These are phyloP conservation scores for Lepiota venenata DNA, from an alignment of 768 basidiomycete genomes.

Conservation along the genomic window DNA sequence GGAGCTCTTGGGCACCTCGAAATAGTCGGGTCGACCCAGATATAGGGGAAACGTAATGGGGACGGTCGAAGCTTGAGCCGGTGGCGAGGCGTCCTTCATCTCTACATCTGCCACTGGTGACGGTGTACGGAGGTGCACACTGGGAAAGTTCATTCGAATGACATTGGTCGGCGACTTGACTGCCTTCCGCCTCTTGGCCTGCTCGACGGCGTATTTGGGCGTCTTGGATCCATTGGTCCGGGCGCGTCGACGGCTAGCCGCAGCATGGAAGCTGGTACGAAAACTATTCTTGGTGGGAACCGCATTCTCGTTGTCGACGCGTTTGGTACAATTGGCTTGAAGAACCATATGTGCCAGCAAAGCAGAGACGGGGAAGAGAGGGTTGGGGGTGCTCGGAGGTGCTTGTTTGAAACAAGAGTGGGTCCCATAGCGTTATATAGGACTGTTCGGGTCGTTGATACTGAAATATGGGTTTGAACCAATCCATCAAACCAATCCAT, in stretches of 20 bases:
- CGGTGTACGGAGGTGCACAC: conserved; percentile 14
- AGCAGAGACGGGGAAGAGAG: not conserved
- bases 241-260: conserved; percentile 37
- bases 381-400: not conserved
- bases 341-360: conserved; percentile 24
- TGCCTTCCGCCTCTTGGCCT: conserved; percentile 33
- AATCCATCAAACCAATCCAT: conserved; percentile 12
- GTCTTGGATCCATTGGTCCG: conserved; percentile 25
- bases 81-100: conserved; percentile 25
- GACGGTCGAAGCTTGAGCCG: conserved; percentile 13
- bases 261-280: conserved; percentile 19
- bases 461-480: conserved; percentile 10
- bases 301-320: conserved; percentile 13
- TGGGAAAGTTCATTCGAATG: conserved; percentile 23
- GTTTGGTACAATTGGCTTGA: conserved; percentile 19
- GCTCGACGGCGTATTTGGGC: conserved; percentile 31
- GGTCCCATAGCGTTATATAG: conserved; percentile 6
- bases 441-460: not conserved
- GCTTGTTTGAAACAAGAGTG: not conserved
- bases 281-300: conserved; percentile 6
- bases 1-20: conserved; percentile 42
- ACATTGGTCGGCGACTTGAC: conserved; percentile 18
- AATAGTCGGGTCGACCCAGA: conserved; percentile 49
- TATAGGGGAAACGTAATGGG: conserved; percentile 44
- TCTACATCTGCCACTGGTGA: conserved; percentile 25